phyloP scores from a whole-genome alignment of 2,329 filamentous ascomycete genomes.

The Penicillium hesseltinei region DNA sequence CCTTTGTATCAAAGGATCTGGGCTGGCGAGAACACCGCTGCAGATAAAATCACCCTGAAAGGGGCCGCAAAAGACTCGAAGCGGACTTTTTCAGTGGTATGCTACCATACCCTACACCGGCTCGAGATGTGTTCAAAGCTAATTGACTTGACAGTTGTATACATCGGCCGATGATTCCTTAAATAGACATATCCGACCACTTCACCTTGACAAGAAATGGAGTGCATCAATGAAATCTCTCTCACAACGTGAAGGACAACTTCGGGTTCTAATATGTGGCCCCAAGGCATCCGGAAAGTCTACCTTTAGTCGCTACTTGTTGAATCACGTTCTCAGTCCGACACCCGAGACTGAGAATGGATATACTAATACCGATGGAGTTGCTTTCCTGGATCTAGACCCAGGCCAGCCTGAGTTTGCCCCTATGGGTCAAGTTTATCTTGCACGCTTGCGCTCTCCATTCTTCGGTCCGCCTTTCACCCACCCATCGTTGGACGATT shows the following conservation, averaged over 20 bases:
- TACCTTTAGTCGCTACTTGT: conserved; percentile 55
- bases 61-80: conserved; percentile 25
- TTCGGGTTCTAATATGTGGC: conserved; percentile 52
- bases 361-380: conserved; percentile 38
- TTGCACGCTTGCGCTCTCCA: conserved; percentile 51
- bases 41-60: conserved; percentile 35
- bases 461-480: conserved; percentile 58
- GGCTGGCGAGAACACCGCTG: conserved; percentile 40
- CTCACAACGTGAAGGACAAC: conserved; percentile 40
- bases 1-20: conserved; percentile 56
- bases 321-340: conserved; percentile 54
- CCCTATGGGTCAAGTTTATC: conserved; percentile 58
- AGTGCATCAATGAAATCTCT: conserved; percentile 45
- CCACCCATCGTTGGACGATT: conserved; percentile 45
- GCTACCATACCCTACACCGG: conserved; percentile 8
- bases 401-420: conserved; percentile 59
- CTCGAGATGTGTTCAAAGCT: conserved; percentile 6
- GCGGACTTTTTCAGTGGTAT: conserved; percentile 44
- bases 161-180: conserved; percentile 44
- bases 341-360: conserved; percentile 33
- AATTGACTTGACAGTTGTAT: conserved; percentile 35
- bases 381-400: conserved; percentile 60
- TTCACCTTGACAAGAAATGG: conserved; percentile 47
- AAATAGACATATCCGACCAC: conserved; percentile 42
- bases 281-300: conserved; percentile 60